Evolutionary conservation across 495 filamentous ascomycete species (phyloP).

Genomic region (Daldinia loculata): DNA sequence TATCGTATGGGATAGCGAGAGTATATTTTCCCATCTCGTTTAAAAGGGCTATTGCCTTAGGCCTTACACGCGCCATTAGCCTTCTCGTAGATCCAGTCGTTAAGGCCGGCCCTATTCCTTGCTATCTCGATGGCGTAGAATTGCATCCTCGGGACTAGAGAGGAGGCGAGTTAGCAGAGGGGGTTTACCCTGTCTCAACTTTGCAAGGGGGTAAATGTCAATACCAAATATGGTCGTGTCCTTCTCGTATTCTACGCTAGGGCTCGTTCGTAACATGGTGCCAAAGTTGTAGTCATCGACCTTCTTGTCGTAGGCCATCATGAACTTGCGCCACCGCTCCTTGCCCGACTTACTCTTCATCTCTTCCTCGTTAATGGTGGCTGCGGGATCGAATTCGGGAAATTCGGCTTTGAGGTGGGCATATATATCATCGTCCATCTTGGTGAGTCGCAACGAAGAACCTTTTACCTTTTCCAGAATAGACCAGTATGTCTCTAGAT

Average conservation of each 20-base stretch:
- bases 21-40: background rate
- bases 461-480: slow-evolving; percentile 91
- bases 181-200: background rate
- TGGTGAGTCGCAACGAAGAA: slow-evolving; percentile 86
- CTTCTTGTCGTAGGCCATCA: slow-evolving; percentile 91
- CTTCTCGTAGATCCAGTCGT: slow-evolving; percentile 95
- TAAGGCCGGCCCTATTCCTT: slow-evolving; percentile 85
- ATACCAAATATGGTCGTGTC: slow-evolving; percentile 91
- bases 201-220: slow-evolving; percentile 11
- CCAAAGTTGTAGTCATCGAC: slow-evolving; percentile 98
- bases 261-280: slow-evolving; percentile 82
- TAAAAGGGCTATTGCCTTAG: background rate
- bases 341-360: slow-evolving; percentile 99
- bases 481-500: slow-evolving; percentile 95
- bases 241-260: slow-evolving; percentile 84
- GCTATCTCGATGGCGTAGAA: slow-evolving; percentile 98
- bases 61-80: slow-evolving; percentile 51
- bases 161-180: background rate
- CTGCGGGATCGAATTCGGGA: slow-evolving; percentile 87
- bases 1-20: background rate
- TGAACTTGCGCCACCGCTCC: slow-evolving; percentile 94
- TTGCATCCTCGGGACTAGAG: slow-evolving; percentile 84
- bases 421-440: slow-evolving; percentile 93
- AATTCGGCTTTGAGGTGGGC: slow-evolving; percentile 86
- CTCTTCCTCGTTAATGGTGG: slow-evolving; percentile 83